These are phyloP conservation scores for Cercospora beticola DNA, from an alignment of 2,329 filamentous ascomycete genomes.

Conservation along the genomic window DNA sequence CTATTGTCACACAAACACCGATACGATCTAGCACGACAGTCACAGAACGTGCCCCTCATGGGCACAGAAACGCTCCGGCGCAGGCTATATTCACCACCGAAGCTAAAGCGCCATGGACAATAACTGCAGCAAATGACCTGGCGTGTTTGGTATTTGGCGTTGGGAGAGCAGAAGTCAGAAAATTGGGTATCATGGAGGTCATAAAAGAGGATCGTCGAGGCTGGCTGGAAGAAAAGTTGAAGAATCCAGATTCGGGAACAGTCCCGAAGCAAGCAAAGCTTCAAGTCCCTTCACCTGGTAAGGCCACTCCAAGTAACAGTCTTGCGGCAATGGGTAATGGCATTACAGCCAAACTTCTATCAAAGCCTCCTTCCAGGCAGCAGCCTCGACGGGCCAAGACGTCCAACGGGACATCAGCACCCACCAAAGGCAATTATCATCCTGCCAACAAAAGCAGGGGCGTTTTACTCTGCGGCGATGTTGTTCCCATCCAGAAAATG, in stretches of 20 bases:
- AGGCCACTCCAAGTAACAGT: conserved; percentile 40
- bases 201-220: conserved; percentile 83
- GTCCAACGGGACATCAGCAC: conserved; percentile 57
- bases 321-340: conserved; percentile 70
- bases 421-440: conserved; percentile 46
- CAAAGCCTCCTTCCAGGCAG: conserved; percentile 68
- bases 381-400: conserved; percentile 62
- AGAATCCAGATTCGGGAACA: conserved; percentile 55
- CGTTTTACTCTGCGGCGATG: conserved; percentile 90
- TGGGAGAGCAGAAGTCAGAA: conserved; percentile 90
- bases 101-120: conserved; percentile 86
- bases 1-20: conserved; percentile 36
- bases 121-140: conserved; percentile 91
- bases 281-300: conserved; percentile 34
- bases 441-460: conserved; percentile 76
- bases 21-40: conserved; percentile 37
- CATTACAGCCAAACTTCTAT: conserved; percentile 83
- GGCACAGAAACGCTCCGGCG: conserved; percentile 86
- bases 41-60: conserved; percentile 59
- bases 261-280: conserved; percentile 25
- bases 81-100: conserved; percentile 99
- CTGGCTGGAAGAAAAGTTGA: conserved; percentile 86
- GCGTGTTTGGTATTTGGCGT: conserved; percentile 99
- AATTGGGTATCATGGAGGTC: conserved; percentile 91
- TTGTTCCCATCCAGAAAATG: conserved; percentile 96